These are phyloP conservation scores for Rhinocladiella mackenziei DNA, from an alignment of 2,329 filamentous ascomycete genomes.

Conservation along the genomic window DNA sequence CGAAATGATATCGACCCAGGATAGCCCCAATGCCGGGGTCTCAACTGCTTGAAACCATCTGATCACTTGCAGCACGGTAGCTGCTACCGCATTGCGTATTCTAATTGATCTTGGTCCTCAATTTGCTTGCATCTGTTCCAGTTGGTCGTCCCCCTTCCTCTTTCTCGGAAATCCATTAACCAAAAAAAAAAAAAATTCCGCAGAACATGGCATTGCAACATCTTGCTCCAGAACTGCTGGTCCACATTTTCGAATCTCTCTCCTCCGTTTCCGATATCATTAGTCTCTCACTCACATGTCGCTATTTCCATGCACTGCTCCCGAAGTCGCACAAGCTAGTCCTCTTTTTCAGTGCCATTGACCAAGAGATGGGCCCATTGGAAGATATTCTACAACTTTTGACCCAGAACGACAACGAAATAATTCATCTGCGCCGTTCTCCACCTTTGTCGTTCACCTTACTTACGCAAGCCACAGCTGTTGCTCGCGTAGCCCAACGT, in stretches of 20 bases:
- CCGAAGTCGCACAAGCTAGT: conserved; percentile 51
- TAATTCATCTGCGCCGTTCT: conserved; percentile 51
- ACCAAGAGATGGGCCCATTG: conserved; percentile 56
- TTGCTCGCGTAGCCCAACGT: conserved; percentile 53
- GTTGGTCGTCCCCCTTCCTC: background rate
- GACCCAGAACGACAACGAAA: conserved; percentile 58
- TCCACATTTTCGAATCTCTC: conserved; percentile 54
- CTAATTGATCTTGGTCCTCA: background rate
- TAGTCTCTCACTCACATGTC: conserved; percentile 53
- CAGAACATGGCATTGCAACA: conserved; percentile 56
- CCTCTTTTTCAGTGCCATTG: conserved; percentile 52
- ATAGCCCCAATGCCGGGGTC: conserved; percentile 57
- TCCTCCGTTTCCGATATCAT: conserved; percentile 51
- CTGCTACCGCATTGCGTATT: conserved; percentile 4
- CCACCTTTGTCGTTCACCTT: conserved; percentile 54
- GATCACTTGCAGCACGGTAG: conserved; percentile 28
- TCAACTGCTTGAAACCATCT: conserved; percentile 40
- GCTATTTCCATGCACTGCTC: conserved; percentile 52
- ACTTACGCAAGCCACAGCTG: conserved; percentile 52
- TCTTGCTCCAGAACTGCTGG: conserved; percentile 56
- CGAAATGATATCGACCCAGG: conserved; percentile 14
- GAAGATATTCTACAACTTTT: conserved; percentile 57
- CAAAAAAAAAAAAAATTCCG: too few relatives aligned
- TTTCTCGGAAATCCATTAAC: too few relatives aligned
- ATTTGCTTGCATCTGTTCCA: background rate